Evolutionary conservation across 371 early-diverging fungal species (phyloP).

Genomic region (Mortierella sp.): DNA sequence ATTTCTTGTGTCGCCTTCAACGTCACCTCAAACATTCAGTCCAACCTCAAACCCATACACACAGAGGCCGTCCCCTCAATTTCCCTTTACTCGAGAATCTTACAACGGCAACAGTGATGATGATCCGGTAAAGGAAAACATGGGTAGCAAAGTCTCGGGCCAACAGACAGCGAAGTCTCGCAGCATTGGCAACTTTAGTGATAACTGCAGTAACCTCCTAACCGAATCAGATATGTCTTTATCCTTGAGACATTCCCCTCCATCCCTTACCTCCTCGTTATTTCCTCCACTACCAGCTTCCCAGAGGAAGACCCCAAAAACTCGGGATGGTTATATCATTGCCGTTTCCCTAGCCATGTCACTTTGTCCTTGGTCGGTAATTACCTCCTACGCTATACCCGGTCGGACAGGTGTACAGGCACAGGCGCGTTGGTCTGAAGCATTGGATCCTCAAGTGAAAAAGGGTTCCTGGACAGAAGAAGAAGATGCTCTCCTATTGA

Average conservation of each 20-base stretch:
- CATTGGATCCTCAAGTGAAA: constrained; percentile 75
- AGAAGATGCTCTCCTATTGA: constrained; percentile 70
- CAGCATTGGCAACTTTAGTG: too few relatives aligned
- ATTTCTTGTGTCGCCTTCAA: too few relatives aligned
- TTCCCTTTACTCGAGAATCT: too few relatives aligned
- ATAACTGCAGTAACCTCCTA: too few relatives aligned
- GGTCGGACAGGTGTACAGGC: constrained; percentile 79
- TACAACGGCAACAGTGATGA: too few relatives aligned
- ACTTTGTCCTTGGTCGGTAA: constrained; percentile 67
- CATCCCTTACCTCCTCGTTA: neutral
- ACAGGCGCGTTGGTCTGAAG: constrained; percentile 82
- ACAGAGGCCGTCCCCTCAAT: too few relatives aligned
- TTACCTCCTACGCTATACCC: constrained; percentile 64
- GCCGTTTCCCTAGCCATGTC: constrained; percentile 29
- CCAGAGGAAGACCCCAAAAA: neutral
- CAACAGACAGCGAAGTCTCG: too few relatives aligned
- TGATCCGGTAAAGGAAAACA: too few relatives aligned
- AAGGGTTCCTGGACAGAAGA: constrained; percentile 77
- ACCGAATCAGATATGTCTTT: neutral
- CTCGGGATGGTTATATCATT: constrained; percentile 10
- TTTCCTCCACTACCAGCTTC: neutral
- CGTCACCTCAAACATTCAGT: too few relatives aligned
- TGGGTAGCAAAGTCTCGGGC: too few relatives aligned
- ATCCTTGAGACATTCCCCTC: neutral
- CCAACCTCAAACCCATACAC: too few relatives aligned